phyloP scores from a whole-genome alignment of 2,329 filamentous ascomycete genomes.

The Fusarium keratoplasticum region DNA sequence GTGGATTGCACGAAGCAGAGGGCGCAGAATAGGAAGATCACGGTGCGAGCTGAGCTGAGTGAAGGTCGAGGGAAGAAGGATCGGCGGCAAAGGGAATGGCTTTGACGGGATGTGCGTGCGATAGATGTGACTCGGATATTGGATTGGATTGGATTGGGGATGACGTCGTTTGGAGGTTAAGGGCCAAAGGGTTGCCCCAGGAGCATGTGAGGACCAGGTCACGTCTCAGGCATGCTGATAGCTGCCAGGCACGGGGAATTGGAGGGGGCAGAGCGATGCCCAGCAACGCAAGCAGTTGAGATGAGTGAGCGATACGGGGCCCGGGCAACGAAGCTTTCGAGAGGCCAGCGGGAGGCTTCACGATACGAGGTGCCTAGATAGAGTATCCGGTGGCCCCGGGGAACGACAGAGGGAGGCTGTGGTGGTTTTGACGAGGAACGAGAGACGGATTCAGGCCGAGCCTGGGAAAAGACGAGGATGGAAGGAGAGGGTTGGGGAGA shows the following conservation, averaged over 20 bases:
- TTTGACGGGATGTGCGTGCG: slow-evolving; percentile 24
- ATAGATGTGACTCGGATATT: slow-evolving; percentile 14
- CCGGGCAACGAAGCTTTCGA: slow-evolving; percentile 10
- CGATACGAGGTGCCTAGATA: slow-evolving; percentile 23
- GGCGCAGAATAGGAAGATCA: slow-evolving; percentile 17
- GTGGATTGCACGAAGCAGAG: neutral
- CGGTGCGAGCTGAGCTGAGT: slow-evolving; percentile 17
- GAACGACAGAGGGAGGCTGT: slow-evolving; percentile 10
- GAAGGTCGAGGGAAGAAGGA: slow-evolving; percentile 24
- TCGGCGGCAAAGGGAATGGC: slow-evolving; percentile 33
- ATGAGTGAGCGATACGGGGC: neutral
- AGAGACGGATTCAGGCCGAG: slow-evolving; percentile 28
- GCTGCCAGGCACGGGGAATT: slow-evolving; percentile 31
- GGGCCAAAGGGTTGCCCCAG: slow-evolving; percentile 26
- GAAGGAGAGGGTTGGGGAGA: slow-evolving; percentile 5
- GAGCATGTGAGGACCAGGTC: slow-evolving; percentile 39
- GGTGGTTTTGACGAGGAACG: slow-evolving; percentile 18
- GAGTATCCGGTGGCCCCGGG: slow-evolving; percentile 30
- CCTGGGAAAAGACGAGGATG: slow-evolving; percentile 5
- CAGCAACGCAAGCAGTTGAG: slow-evolving; percentile 9
- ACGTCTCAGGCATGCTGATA: slow-evolving; percentile 39
- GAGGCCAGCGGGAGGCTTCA: slow-evolving; percentile 22
- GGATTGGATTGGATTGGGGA: slow-evolving; percentile 8
- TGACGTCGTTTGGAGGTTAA: slow-evolving; percentile 32
- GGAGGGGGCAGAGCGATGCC: slow-evolving; percentile 24